Conservation (phyloP, 495 filamentous ascomycete genomes). For the Trichoderma erinaceum region DNA sequence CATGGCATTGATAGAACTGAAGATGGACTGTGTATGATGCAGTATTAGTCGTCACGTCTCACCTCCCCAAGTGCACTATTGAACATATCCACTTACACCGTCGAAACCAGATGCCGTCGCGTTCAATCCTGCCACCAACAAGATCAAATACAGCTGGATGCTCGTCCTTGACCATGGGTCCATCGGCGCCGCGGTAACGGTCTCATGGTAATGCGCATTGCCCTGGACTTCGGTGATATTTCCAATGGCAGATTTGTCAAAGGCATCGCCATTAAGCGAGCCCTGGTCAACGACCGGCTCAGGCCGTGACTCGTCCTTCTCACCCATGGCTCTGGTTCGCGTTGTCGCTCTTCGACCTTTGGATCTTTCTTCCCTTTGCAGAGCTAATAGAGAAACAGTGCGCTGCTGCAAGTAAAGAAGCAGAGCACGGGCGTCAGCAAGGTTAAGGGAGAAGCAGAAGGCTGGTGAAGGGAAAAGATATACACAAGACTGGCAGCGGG, state of each 20-base stretch:
- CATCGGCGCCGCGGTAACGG: constrained; percentile 10
- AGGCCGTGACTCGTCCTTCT: constrained; percentile 1
- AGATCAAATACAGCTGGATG: constrained; percentile 19
- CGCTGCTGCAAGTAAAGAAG: neutral
- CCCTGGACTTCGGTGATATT: constrained; percentile 14
- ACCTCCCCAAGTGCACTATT: neutral
- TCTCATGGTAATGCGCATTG: neutral
- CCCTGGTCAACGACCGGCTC: constrained; percentile 5
- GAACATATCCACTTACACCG: constrained; percentile 15
- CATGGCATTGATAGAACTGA: constrained; percentile 36
- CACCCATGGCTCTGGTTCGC: neutral
- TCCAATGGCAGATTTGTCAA: constrained; percentile 1
- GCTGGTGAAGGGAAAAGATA: neutral
- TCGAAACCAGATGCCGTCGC: constrained; percentile 21
- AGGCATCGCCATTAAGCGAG: neutral
- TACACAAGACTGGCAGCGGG: neutral
- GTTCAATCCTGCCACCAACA: constrained; percentile 20
- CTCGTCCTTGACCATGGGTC: constrained; percentile 15
- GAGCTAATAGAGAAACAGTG: neutral
- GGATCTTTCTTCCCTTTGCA: neutral
- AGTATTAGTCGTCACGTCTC: neutral
- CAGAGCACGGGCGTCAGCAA: neutral
- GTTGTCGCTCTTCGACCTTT: neutral
- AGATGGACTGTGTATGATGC: constrained; percentile 6
- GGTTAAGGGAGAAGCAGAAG: neutral